Conservation (phyloP, 2,329 filamentous ascomycete species). For the Colletotrichum sp. region DNA sequence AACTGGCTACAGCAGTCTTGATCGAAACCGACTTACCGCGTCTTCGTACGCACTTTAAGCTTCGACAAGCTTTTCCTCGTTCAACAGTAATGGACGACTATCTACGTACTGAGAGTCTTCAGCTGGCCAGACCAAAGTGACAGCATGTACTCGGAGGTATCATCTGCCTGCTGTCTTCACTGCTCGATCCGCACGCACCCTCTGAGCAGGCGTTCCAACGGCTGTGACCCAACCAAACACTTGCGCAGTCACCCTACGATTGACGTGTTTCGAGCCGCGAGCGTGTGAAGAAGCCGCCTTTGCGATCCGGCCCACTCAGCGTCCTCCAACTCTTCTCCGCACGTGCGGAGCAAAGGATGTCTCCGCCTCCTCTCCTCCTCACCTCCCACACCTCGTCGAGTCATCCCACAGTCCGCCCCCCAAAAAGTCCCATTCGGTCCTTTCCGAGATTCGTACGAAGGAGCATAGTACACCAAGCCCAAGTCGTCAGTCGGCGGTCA, state of each 20-base stretch:
- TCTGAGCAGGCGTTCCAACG: background rate
- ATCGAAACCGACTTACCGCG: background rate
- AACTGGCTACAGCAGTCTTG: background rate
- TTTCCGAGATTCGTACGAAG: background rate
- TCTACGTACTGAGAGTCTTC: background rate
- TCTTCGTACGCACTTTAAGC: background rate
- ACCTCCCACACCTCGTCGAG: background rate
- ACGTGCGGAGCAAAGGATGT: constrained; percentile 13
- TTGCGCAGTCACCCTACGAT: background rate
- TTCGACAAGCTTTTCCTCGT: background rate
- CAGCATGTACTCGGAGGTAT: background rate
- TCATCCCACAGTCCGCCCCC: background rate
- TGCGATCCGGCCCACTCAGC: constrained; percentile 11
- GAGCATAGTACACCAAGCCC: background rate
- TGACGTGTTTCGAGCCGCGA: background rate
- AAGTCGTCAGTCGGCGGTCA: background rate
- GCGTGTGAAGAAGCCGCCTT: constrained; percentile 5
- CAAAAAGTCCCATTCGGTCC: background rate
- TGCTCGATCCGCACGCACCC: background rate
- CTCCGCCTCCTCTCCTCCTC: constrained; percentile 5
- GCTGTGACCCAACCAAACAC: background rate
- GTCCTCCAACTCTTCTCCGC: constrained; percentile 11
- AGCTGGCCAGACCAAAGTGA: background rate
- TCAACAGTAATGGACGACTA: background rate
- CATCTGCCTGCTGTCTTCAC: background rate